Percentiles rank a stretch among this genome's conserved stretches.
Evolutionary conservation across 768 basidiomycete species (phyloP).

Genomic region (Lactarius tabidus): DNA sequence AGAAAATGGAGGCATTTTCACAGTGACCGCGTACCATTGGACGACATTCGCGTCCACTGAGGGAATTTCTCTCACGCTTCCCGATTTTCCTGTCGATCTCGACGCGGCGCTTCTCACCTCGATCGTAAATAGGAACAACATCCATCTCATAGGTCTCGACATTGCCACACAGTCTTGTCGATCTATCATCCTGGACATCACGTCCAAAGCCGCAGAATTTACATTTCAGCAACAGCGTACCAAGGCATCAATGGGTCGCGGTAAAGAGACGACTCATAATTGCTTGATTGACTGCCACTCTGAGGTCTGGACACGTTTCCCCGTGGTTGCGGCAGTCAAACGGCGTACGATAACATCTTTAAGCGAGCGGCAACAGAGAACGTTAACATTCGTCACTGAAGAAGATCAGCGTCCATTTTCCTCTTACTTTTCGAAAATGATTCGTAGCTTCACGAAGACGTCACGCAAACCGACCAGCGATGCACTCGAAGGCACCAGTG

Average conservation of each 20-base stretch:
- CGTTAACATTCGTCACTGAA: constrained; percentile 44
- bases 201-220: constrained; percentile 53
- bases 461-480: constrained; percentile 52
- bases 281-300: constrained; percentile 15
- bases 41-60: constrained; percentile 48
- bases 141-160: constrained; percentile 45
- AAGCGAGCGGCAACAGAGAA: constrained; percentile 32
- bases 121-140: constrained; percentile 39
- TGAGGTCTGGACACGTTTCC: constrained; percentile 17
- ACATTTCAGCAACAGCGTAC: constrained; percentile 45
- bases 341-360: constrained; percentile 13
- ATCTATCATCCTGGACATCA: constrained; percentile 50
- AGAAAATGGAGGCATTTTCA: neutral
- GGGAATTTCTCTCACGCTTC: constrained; percentile 40
- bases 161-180: constrained; percentile 31
- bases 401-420: constrained; percentile 35
- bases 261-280: constrained; percentile 39
- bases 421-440: constrained; percentile 44
- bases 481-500: constrained; percentile 37
- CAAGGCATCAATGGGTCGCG: constrained; percentile 23
- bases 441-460: constrained; percentile 42
- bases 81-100: constrained; percentile 24
- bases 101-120: constrained; percentile 42
- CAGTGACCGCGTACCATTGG: constrained; percentile 50
- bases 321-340: constrained; percentile 12